Base-by-base conservation (phyloP, 495 filamentous ascomycete genomes). In the Podospora bellae-mahoneyi region DNA sequence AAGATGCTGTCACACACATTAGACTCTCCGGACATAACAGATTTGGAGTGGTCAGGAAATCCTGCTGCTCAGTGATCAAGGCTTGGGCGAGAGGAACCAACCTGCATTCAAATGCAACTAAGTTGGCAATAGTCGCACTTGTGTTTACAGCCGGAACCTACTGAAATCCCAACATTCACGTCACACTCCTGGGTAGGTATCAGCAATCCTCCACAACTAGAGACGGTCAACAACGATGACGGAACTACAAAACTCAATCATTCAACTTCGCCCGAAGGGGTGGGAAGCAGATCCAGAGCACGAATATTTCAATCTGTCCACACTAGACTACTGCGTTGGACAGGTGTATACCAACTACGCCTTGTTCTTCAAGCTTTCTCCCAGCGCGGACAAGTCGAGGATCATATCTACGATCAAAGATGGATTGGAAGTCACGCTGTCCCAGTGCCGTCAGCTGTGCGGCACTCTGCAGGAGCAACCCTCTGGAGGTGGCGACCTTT, bases 381-480 rank as follows among this genome's bases (percentile, higher is more conserved):
- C 60, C 6, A 78, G 82, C 30, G 70, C 61, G 2, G 70, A 75
- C 13, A 44, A 79, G 75, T 34, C 44, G 58, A 73, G 61, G n/a
- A 72, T 69, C 0, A 71, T 74, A 1, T 70, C 73, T 1, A 64
- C 73, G 1, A 66, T 83, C 27, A 78, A 76, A 54, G 68, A 69
- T 26, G 79, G 79, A 48, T 77, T 84, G 27, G 77, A 82, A 61
- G 65, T 69, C 7, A 82, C 80, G 3, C 73, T 84, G n/a, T 72
- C 72, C 60, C 80, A 84, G 63, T 67, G 67, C 19, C 71, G 81
- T 16, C 80, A 84, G 65, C 66, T 84, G 16, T 77, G 78, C 16
- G 81, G 82, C 16, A 80, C 74, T 15, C 79, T 84, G 34, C 80
- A 84, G 65, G 75, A 77, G 53, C 72, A 79, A 59, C 78, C 74